Percentiles rank a stretch among this genome's conserved stretches.
phyloP scores from a whole-genome alignment of 768 basidiomycete species.

The Clavulina sp. region DNA sequence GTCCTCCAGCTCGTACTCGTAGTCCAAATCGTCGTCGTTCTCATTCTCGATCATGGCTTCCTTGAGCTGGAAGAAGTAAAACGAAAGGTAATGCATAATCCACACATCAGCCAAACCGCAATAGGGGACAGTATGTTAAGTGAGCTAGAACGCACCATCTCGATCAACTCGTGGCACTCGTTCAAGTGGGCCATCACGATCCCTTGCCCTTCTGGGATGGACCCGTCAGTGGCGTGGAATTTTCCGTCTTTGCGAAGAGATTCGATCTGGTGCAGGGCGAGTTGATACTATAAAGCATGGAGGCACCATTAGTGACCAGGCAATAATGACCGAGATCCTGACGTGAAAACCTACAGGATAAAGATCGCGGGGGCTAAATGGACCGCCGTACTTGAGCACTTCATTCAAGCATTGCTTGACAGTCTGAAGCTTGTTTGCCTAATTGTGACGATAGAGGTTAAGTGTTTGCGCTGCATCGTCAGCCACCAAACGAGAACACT shows the following conservation, averaged over 20 bases:
- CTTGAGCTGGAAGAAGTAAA: slow-evolving; percentile 34
- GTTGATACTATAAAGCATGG: slow-evolving; percentile 49
- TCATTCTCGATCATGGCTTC: slow-evolving; percentile 68
- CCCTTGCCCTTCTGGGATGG: slow-evolving; percentile 89
- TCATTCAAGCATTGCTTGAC: slow-evolving; percentile 96
- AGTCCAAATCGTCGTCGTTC: slow-evolving; percentile 34
- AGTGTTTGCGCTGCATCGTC: neutral
- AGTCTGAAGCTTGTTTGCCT: slow-evolving; percentile 94
- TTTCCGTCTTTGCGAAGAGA: slow-evolving; percentile 84
- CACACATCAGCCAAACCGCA: neutral
- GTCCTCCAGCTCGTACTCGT: slow-evolving; percentile 11
- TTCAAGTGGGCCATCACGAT: slow-evolving; percentile 90
- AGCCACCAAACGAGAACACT: neutral
- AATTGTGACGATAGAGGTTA: neutral
- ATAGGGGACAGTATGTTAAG: too few relatives aligned
- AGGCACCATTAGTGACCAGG: neutral
- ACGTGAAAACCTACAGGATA: slow-evolving; percentile 59
- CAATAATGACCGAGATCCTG: neutral
- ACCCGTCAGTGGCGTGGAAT: slow-evolving; percentile 75
- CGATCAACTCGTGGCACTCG: slow-evolving; percentile 88
- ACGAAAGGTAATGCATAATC: neutral
- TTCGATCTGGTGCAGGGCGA: slow-evolving; percentile 90
- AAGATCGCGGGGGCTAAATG: slow-evolving; percentile 78
- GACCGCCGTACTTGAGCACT: slow-evolving; percentile 86
- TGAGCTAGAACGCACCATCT: slow-evolving; percentile 46